Percentiles rank a stretch among this genome's conserved stretches.
Conservation (phyloP, 306 rosid species). For the Trichosanthes truncata region DNA sequence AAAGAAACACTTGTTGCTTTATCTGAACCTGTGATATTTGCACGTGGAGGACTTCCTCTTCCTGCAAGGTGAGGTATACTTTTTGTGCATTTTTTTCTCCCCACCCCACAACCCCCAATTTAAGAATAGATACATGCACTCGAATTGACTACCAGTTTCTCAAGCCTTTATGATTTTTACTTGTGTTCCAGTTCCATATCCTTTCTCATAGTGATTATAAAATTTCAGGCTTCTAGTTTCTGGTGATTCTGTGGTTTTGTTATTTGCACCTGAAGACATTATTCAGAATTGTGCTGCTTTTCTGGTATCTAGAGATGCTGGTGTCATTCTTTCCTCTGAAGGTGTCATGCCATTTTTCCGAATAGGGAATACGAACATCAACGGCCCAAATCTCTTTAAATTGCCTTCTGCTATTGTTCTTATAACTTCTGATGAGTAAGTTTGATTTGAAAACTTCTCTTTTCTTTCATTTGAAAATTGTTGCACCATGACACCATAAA, state of each 20-base stretch:
- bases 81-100: neutral
- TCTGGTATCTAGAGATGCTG: conserved; percentile 32
- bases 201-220: conserved; percentile 5
- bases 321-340: conserved; percentile 31
- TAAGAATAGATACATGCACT: neutral
- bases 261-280: conserved; percentile 30
- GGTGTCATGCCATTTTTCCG: conserved; percentile 24
- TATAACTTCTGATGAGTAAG: conserved; percentile 35
- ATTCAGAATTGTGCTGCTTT: conserved; percentile 20
- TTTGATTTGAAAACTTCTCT: neutral
- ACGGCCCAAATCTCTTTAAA: conserved; percentile 21
- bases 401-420: conserved; percentile 28
- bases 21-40: conserved; percentile 30
- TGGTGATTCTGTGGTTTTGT: conserved; percentile 25
- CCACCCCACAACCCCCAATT: neutral
- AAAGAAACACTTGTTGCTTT: conserved; percentile 32
- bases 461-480: neutral
- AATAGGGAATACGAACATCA: conserved; percentile 11
- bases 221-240: conserved; percentile 34
- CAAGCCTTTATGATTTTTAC: neutral
- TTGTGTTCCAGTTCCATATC: neutral
- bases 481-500: neutral
- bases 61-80: conserved; percentile 25
- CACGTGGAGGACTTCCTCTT: conserved; percentile 38
- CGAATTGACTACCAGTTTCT: neutral